Conservation (phyloP, 108 stramenopile species). For the Conticribra weissflogii region DNA sequence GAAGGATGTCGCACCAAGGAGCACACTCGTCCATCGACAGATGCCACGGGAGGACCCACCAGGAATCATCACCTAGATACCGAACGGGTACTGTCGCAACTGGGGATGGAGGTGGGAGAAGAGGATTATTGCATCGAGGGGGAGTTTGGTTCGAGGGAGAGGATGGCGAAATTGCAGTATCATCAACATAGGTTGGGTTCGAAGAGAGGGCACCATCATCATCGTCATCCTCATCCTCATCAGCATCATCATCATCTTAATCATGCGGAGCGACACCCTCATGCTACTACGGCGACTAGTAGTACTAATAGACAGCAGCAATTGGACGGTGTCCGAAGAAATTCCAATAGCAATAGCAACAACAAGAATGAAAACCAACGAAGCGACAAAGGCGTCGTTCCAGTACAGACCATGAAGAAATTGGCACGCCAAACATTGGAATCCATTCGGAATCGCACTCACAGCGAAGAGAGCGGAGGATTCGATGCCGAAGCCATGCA, state of each 20-base stretch:
- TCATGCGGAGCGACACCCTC: neutral
- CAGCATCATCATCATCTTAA: neutral
- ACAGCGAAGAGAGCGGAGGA: neutral
- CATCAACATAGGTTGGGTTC: neutral
- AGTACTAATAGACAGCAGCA: neutral
- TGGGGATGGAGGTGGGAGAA: slow-evolving; percentile 40
- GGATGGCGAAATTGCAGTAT: neutral
- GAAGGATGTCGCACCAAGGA: no score
- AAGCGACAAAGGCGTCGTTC: neutral
- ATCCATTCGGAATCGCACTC: neutral
- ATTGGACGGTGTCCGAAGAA: neutral
- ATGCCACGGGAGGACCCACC: no score
- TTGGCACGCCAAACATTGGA: neutral
- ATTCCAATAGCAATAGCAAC: neutral
- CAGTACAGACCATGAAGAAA: neutral
- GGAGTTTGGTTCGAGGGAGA: slow-evolving; percentile 2
- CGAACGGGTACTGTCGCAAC: slow-evolving; percentile 27
- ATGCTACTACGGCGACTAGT: neutral
- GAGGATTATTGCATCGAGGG: slow-evolving; percentile 39
- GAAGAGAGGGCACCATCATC: no score
- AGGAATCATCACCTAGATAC: neutral
- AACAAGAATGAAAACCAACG: neutral
- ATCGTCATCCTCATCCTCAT: neutral
- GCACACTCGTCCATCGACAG: no score
- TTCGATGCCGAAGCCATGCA: neutral